Percentiles rank a stretch among this genome's conserved stretches.
Conservation (phyloP, 2,329 filamentous ascomycete species). For the Venturia carpophila region DNA sequence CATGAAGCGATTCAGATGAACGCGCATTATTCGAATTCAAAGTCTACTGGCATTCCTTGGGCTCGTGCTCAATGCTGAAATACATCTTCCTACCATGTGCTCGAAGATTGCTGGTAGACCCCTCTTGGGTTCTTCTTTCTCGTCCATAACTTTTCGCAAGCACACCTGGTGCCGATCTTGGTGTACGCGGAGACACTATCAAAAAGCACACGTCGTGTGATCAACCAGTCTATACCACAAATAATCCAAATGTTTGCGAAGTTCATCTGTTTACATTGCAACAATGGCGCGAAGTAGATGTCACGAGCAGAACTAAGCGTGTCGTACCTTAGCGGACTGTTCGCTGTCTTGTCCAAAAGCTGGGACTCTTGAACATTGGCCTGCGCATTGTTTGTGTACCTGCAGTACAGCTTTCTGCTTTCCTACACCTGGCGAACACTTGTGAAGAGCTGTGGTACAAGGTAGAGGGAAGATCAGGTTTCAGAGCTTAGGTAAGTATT, state of each 20-base stretch:
- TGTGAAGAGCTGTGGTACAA: background rate
- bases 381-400: background rate
- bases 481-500: background rate
- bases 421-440: background rate
- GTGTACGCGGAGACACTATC: background rate
- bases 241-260: background rate
- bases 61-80: background rate
- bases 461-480: background rate
- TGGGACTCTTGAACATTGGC: background rate
- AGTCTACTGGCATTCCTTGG: background rate
- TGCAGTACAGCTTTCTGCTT: background rate
- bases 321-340: background rate
- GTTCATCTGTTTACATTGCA: background rate
- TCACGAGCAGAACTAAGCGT: background rate
- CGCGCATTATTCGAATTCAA: background rate
- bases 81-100: background rate
- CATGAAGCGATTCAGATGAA: slow-evolving; percentile 17
- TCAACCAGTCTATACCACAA: background rate
- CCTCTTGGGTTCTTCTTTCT: background rate
- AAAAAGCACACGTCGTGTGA: background rate
- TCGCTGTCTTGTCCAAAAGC: background rate
- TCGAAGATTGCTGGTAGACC: background rate
- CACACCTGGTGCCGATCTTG: background rate
- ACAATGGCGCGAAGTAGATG: background rate
- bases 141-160: background rate